Evolutionary conservation across 257 asterid genomes (phyloP).

Genomic region (Prunella vulgaris): DNA sequence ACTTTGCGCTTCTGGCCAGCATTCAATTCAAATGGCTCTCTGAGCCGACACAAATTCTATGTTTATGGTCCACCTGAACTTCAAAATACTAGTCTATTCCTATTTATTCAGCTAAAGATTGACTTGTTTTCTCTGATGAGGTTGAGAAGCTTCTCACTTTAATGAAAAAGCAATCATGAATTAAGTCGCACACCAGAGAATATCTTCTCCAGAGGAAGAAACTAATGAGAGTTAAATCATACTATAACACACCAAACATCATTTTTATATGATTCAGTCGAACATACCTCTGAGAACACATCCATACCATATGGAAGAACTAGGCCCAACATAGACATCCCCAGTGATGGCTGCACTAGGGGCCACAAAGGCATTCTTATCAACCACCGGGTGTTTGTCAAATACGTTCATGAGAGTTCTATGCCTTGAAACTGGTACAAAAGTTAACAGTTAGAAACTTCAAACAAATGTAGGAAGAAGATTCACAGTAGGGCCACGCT

Average conservation of each 20-base stretch:
- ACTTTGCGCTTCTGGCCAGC: too few species aligned
- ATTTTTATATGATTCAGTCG: neutral
- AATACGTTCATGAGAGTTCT: conserved; percentile 79
- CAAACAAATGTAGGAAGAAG: neutral
- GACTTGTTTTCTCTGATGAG: neutral
- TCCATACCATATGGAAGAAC: conserved; percentile 93
- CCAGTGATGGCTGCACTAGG: conserved; percentile 86
- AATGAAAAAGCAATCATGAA: neutral
- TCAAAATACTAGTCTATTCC: neutral
- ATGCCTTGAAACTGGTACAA: conserved; percentile 73
- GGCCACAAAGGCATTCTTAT: conserved; percentile 80
- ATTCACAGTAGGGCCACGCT: neutral
- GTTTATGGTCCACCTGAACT: neutral
- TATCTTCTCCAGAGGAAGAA: neutral
- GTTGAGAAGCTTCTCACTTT: neutral
- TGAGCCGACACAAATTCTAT: neutral
- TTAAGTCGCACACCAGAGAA: neutral
- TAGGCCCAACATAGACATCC: conserved; percentile 65
- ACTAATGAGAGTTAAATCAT: neutral
- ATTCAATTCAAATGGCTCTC: too few species aligned
- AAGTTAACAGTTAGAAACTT: neutral
- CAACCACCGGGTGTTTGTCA: conserved; percentile 72
- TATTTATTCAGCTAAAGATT: conserved; percentile 10
- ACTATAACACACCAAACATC: conserved; percentile 12
- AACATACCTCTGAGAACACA: conserved; percentile 84